Conservation (phyloP, 2,329 filamentous ascomycete genomes). For the Tolypocladium inflatum region DNA sequence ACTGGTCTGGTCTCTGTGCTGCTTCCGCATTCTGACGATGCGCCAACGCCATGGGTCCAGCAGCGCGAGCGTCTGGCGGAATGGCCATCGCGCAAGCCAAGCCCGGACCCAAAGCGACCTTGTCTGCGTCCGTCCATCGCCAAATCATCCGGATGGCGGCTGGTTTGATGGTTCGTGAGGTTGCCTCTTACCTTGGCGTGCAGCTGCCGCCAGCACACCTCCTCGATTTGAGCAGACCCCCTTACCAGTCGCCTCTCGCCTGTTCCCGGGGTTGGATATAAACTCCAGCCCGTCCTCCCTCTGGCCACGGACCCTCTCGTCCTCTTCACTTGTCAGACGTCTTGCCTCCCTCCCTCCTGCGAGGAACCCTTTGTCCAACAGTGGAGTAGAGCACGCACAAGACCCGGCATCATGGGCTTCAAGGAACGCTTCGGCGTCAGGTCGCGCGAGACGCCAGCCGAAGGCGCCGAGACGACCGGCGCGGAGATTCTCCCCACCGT, state of each 20-base stretch:
- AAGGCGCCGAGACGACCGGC: conserved; percentile 9
- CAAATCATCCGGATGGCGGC: not conserved
- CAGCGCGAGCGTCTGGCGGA: not conserved
- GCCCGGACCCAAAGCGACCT: not conserved
- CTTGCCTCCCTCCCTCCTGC: not conserved
- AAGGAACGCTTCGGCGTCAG: conserved; percentile 10
- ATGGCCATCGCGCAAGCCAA: not conserved
- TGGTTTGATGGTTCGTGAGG: not conserved
- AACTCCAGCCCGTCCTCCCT: not conserved
- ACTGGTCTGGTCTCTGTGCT: not conserved
- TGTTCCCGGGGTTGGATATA: conserved; percentile 1
- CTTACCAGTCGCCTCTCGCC: not conserved
- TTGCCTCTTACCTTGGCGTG: not conserved
- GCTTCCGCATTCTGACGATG: not conserved
- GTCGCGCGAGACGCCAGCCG: conserved; percentile 5
- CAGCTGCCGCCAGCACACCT: not conserved
- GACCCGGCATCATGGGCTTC: conserved; percentile 10
- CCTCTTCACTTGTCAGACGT: not conserved
- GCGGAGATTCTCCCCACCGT: conserved; percentile 9
- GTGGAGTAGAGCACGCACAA: not conserved
- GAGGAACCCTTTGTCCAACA: not conserved
- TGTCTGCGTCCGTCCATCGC: not conserved
- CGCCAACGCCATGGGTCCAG: not conserved
- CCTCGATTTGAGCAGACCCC: not conserved
- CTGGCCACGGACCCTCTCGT: not conserved